A percentile compares a stretch with the other conserved stretches of the same genome.
These are phyloP conservation scores for Vanilla planifolia DNA, from an alignment of 106 monocot genomes.

Conservation along the genomic window DNA sequence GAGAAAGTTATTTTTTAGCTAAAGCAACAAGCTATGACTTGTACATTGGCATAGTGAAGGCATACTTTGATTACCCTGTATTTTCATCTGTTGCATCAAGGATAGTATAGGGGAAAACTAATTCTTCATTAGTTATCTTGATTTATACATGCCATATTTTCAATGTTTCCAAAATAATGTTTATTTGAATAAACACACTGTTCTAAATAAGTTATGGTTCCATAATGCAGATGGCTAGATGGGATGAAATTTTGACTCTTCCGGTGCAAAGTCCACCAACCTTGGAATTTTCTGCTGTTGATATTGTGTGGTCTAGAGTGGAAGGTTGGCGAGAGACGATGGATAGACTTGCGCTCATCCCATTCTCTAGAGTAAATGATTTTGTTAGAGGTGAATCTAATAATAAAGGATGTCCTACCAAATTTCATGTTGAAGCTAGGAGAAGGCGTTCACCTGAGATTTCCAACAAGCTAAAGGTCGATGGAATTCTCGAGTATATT, in stretches of 20 bases:
- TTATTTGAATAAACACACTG: too few relatives aligned
- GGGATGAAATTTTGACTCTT: slow-evolving; percentile 89
- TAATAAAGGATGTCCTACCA: slow-evolving; percentile 84
- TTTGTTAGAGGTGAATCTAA: slow-evolving; percentile 93
- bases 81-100: too few relatives aligned
- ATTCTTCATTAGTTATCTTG: too few relatives aligned
- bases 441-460: slow-evolving; percentile 54
- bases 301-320: slow-evolving; percentile 86
- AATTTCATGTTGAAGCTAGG: slow-evolving; percentile 92
- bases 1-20: too few relatives aligned
- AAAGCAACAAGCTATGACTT: too few relatives aligned
- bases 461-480: slow-evolving; percentile 82
- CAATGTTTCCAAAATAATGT: too few relatives aligned
- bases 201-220: too few relatives aligned
- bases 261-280: slow-evolving; percentile 81
- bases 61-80: too few relatives aligned
- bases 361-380: slow-evolving; percentile 77
- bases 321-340: slow-evolving; percentile 87
- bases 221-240: slow-evolving; percentile 83
- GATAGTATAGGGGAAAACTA: too few relatives aligned
- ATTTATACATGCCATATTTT: too few relatives aligned
- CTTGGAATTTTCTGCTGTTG: slow-evolving; percentile 72
- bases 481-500: slow-evolving; percentile 98
- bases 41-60: too few relatives aligned
- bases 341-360: slow-evolving; percentile 88